Base-by-base conservation (phyloP, 345 rosid genomes). In the Salix suchowensis region DNA sequence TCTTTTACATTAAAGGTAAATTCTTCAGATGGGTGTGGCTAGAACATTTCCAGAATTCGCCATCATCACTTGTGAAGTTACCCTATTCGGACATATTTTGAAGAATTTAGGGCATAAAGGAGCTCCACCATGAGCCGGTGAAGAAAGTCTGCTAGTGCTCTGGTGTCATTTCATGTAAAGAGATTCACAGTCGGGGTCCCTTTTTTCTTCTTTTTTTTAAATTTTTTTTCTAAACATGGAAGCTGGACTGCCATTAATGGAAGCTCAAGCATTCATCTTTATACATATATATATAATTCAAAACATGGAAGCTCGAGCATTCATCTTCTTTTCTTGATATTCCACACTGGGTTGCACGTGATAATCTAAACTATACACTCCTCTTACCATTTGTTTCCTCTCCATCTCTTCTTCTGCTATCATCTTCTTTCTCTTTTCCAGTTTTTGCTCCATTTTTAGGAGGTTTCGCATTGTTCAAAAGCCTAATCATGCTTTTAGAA, bases 131-230 rank as follows among this genome's bases (percentile, higher is more conserved):
- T n/a, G 36, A 66, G 21, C 67, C 48, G 65, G 68, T 46, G 28
- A 40, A 60, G 23, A 65, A 60, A 75, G 55, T 30, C 19, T 66
- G 46, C 21, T 37, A 80, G 78, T 86, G 83, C 78, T 68, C 70
- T 76, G 76, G 50, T 14, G 83, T 84, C 86, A 76, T 76, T 80
- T 85, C 86, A 77, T 28, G 32, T 52, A 77, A 79, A 83, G 80
- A 75, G 77, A 75, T 48, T 54, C 48, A 69, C 58, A 37, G 4
- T 61, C 65, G 55, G 65, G 6, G 72, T 6, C 16, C 69, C 77
- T 32, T 46, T 68, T 69, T 68, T 32, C 50, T 34, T 34, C 4
- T 32, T 4, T 32, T 32, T 32, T 4, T 32, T 32, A 32, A 32
- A 34, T 4, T n/a, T n/a, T n/a, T n/a, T n/a, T n/a, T 44, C 77